Percentiles rank a stretch among this genome's conserved stretches.
Conservation (phyloP, 495 filamentous ascomycete genomes). For the Niebla homalea region DNA sequence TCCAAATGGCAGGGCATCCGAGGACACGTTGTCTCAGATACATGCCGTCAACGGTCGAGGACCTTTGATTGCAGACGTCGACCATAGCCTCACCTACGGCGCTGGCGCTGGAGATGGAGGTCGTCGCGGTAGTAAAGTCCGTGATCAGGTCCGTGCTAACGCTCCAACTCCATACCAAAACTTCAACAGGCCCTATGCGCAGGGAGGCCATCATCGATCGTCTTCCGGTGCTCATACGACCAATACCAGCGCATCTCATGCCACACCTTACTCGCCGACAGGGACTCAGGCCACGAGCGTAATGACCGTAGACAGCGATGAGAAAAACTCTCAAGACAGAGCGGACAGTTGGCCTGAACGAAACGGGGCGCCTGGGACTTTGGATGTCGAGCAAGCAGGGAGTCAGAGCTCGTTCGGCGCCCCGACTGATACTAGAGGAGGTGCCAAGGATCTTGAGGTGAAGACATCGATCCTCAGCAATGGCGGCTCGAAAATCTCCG, state of each 20-base stretch:
- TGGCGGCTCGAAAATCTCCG: background rate
- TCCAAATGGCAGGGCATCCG: conserved; percentile 12
- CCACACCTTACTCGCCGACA: conserved; percentile 25
- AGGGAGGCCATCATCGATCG: conserved; percentile 12
- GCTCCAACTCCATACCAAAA: conserved; percentile 1
- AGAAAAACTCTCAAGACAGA: conserved; percentile 21
- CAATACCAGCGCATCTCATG: conserved; percentile 28
- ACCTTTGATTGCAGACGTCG: background rate
- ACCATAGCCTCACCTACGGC: background rate
- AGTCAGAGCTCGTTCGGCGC: conserved; percentile 8
- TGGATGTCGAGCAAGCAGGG: conserved; percentile 14
- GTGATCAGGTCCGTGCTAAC: conserved; percentile 7
- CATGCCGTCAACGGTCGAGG: background rate
- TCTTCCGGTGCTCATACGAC: conserved; percentile 19
- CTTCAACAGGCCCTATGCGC: conserved; percentile 5
- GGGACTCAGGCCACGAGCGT: conserved; percentile 41
- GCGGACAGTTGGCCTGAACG: conserved; percentile 16
- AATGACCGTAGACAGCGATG: conserved; percentile 34
- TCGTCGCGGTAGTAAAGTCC: conserved; percentile 14
- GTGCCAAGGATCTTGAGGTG: conserved; percentile 9
- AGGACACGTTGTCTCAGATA: conserved; percentile 16
- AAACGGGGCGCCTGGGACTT: conserved; percentile 10
- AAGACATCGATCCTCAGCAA: conserved; percentile 11
- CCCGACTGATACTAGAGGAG: background rate
- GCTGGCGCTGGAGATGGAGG: conserved; percentile 7